Conservation (phyloP, 73 alveolate species). For the Paramecium biaurelia region DNA sequence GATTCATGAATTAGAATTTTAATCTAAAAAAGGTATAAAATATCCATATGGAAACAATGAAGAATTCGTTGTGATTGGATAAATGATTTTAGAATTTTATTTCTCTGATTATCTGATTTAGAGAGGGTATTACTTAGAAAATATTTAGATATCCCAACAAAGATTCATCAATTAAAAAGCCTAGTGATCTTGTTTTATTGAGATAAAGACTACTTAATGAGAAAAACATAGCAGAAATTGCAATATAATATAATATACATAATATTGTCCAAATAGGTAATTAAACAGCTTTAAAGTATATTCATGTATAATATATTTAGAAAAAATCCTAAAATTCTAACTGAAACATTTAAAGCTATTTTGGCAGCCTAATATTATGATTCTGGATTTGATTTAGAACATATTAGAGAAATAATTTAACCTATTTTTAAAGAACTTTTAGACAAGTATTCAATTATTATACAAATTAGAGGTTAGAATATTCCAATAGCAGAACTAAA, state of each 20-base stretch:
- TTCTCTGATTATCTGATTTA: neutral
- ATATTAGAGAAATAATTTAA: neutral
- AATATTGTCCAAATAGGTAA: neutral
- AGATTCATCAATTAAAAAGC: neutral
- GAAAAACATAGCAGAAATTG: neutral
- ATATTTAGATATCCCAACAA: neutral
- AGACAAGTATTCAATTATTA: neutral
- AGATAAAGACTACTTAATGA: neutral
- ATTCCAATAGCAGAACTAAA: neutral
- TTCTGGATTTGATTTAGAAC: neutral
- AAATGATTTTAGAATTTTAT: neutral
- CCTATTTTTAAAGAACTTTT: neutral
- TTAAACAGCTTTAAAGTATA: neutral
- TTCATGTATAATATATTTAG: neutral
- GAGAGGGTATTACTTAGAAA: neutral
- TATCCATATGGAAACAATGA: neutral
- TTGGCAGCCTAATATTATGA: neutral
- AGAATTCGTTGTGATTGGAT: neutral
- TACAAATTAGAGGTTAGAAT: neutral
- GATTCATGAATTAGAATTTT: constrained; percentile 5
- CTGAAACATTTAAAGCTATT: neutral
- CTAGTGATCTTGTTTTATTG: neutral
- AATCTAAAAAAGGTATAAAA: neutral
- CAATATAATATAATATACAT: neutral
- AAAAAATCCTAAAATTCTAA: neutral